Conservation (phyloP, 768 basidiomycete genomes). For the Fibroporia radiculosa region DNA sequence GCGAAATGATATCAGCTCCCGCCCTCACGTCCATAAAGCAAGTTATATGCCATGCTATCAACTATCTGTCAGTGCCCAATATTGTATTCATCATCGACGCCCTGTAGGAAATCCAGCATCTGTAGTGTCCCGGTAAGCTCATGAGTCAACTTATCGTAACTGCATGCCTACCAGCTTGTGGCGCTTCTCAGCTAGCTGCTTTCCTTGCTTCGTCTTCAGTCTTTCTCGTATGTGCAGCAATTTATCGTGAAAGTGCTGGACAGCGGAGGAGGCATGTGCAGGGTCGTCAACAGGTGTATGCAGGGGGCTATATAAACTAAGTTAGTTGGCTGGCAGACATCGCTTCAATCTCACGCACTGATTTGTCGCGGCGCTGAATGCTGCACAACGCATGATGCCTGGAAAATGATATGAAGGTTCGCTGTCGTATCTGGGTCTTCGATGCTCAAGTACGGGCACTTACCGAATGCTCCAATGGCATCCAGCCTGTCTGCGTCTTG, state of each 20-base stretch:
- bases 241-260: conserved; percentile 85
- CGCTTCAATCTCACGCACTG: conserved; percentile 15
- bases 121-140: conserved; percentile 18
- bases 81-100: conserved; percentile 48
- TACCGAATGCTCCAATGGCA: conserved; percentile 46
- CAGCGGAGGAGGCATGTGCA: conserved; percentile 40
- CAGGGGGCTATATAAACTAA: conserved; percentile 32
- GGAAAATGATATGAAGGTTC: neutral
- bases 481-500: conserved; percentile 49
- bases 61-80: too few relatives aligned
- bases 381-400: conserved; percentile 42
- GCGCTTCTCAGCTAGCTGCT: conserved; percentile 56
- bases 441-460: conserved; percentile 6
- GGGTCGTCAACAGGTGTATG: conserved; percentile 41
- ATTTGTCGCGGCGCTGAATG: conserved; percentile 33
- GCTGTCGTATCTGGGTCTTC: neutral
- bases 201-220: conserved; percentile 74
- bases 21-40: too few relatives aligned
- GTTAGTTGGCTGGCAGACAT: too few relatives aligned
- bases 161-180: conserved; percentile 51
- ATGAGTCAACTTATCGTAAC: neutral
- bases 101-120: conserved; percentile 58
- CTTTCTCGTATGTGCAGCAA: conserved; percentile 63
- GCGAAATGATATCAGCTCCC: too few relatives aligned
- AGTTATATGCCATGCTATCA: too few relatives aligned